Evolutionary conservation across 148 eudicot species (phyloP), one percentile per base, ranked within the genome.

Genomic region (Rhododendron henanense): DNA sequence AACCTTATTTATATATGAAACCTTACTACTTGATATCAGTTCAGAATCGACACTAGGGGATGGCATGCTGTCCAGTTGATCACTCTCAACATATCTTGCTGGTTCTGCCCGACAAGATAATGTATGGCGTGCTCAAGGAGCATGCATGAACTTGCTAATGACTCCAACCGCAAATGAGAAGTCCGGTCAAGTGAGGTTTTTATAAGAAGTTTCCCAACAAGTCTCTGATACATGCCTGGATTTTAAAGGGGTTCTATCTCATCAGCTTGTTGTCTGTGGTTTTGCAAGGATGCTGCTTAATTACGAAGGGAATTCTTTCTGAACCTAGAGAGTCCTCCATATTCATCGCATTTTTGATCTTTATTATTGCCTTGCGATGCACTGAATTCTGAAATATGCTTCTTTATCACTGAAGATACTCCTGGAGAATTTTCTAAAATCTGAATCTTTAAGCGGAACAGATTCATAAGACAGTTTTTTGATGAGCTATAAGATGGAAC

Each of bases 391-490:
- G 79, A 48, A 28, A 50, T 39, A 87, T 57, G 71, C 45, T 85
- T 82, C 45, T 21, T 83, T 33, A 78, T 71, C 65, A 85, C 82
- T 57, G 89, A 84, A 87, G 76, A 82, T 55, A 65, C 83, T 65
- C 57, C 89, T 1, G 83, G 87, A 18, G 92, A 89, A 48, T 86
- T 75, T 77, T 87, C 89, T 53, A 87, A 45, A 79, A 84, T 88
- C 88, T 59, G 81, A 81, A 84, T 80, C 57, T 45, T 6, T 73
- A 39, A 81, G 76, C 74, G 87, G 90, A 85, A 85, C 84, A 74
- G 87, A 77, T 65, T 86, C 82, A 75, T 82, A 79, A 82, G 88
- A 67, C 83, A 67, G 53, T 90, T 81, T 55, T 82, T 80, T 50
- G 92, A 86, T 23, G 85, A 83, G 61, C 85, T 74, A 75, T 86